Evolutionary conservation across 192 early-diverging fungal genomes (phyloP).

Genomic region (Backusella tarrabulga): DNA sequence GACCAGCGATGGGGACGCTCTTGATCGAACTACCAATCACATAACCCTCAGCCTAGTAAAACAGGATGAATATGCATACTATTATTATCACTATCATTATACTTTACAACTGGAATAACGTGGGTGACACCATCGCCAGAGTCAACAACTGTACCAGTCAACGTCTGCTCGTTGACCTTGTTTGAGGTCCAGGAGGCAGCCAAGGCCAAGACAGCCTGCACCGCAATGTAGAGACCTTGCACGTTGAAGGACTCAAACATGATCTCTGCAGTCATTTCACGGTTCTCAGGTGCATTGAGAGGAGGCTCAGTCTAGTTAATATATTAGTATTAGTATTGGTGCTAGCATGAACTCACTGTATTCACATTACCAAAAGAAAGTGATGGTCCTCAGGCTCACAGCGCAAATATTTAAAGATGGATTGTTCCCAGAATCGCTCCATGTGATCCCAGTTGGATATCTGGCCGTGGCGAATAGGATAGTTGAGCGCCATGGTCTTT

Average conservation of each 20-base stretch:
- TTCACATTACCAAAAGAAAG: slow-evolving; percentile 76
- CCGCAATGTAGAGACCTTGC: slow-evolving; percentile 97
- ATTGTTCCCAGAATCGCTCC: slow-evolving; percentile 99
- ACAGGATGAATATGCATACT: too few relatives aligned
- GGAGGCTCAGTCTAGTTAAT: slow-evolving; percentile 89
- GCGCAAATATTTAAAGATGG: slow-evolving; percentile 96
- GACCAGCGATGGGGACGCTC: slow-evolving; percentile 97
- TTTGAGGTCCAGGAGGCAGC: slow-evolving; percentile 93
- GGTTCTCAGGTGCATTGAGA: slow-evolving; percentile 96
- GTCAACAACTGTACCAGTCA: slow-evolving; percentile 99
- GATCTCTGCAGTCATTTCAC: slow-evolving; percentile 98
- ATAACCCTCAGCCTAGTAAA: slow-evolving; percentile 88
- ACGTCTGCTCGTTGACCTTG: slow-evolving; percentile 78
- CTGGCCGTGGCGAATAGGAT: slow-evolving; percentile 96
- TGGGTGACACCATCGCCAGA: slow-evolving; percentile 99
- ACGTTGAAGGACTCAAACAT: slow-evolving; percentile 99
- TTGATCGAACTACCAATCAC: slow-evolving; percentile 98
- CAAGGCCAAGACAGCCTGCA: slow-evolving; percentile 98
- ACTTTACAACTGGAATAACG: slow-evolving; percentile 91
- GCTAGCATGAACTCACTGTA: neutral
- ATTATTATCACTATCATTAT: neutral
- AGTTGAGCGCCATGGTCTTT: slow-evolving; percentile 86
- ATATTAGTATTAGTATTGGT: neutral
- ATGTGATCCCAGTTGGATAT: slow-evolving; percentile 99
- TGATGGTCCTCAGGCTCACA: slow-evolving; percentile 99